Evolutionary conservation across 129 eudicot species (phyloP).

Genomic region (Arctium minus): DNA sequence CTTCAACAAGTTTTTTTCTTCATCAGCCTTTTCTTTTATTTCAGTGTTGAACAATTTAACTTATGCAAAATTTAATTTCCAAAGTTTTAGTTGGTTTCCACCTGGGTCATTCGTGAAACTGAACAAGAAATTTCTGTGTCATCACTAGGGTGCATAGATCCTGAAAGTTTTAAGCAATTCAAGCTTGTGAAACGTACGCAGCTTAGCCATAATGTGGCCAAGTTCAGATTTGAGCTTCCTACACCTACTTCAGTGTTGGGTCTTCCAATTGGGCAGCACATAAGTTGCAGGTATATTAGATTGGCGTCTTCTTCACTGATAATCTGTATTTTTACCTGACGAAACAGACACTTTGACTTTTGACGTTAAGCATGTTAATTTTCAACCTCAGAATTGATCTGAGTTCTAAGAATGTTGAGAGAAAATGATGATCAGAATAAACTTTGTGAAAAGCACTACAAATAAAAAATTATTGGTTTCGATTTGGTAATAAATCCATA

Average conservation of each 20-base stretch:
- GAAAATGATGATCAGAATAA: not conserved
- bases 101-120: slow-evolving; percentile 1
- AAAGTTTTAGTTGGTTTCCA: not conserved
- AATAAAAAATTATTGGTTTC: not conserved
- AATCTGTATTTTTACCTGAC: not conserved
- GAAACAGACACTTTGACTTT: not conserved
- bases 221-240: slow-evolving; percentile 88
- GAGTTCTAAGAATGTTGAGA: not conserved
- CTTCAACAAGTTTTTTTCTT: not conserved
- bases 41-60: not conserved
- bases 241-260: slow-evolving; percentile 90
- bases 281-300: slow-evolving; percentile 75
- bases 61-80: not conserved
- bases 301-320: not conserved
- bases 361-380: not conserved
- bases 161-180: slow-evolving; percentile 68
- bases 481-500: not conserved
- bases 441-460: not conserved
- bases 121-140: slow-evolving; percentile 1
- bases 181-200: slow-evolving; percentile 89
- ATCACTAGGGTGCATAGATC: slow-evolving; percentile 55
- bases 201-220: slow-evolving; percentile 94
- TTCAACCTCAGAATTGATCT: not conserved
- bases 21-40: not conserved
- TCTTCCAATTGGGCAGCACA: slow-evolving; percentile 95